Evolutionary conservation across 164 flowering plant species (phyloP), one percentile per base, ranked within the genome.

Genomic region (Berberis vulgaris): DNA sequence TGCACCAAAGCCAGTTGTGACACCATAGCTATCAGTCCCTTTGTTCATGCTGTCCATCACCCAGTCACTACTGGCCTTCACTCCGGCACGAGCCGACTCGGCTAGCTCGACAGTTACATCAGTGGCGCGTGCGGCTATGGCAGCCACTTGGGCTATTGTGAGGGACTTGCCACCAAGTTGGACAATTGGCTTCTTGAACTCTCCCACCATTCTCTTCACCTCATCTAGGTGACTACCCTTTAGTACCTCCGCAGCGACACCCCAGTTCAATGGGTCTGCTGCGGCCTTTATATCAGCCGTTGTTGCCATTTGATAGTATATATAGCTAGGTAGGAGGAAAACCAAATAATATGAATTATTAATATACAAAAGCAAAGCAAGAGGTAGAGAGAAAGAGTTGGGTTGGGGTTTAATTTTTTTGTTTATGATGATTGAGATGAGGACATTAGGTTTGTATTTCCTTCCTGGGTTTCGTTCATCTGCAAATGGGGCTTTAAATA

Each of bases 1-100:
- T 0, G 88, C 86, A 54, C 88, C 88, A 66, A 84, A 84, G 2
- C 88, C 88, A 44, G 88, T 84, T 6, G 88, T 84, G 57, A 82
- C 82, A 0, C 88, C 86, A 65, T 84, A 84, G 41, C 83, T 82
- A 59, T 84, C 86, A 0, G 82, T 80, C 12, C 88, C 88, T 39
- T 80, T 80, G 59, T 65, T 75, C 84, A 82, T 73, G 69, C 83
- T 78, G 7, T 82, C 88, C 83, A 82, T 78, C 2, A 84, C 86
- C 86, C 88, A 84, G 11, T 82, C 82, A 39, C 84, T 79, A 68
- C 88, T 84, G 1, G 81, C 84, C 71, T 80, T 73, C 6, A 84
- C 88, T 0, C 84, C 78, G 2, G 74, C 78, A 63, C 83, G 67
- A 5, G 84, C 78, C 26, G 78, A 59, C 75, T 84, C 86, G 1